phyloP scores from a whole-genome alignment of 139 green algal genomes.

The Asterochloris erici region DNA sequence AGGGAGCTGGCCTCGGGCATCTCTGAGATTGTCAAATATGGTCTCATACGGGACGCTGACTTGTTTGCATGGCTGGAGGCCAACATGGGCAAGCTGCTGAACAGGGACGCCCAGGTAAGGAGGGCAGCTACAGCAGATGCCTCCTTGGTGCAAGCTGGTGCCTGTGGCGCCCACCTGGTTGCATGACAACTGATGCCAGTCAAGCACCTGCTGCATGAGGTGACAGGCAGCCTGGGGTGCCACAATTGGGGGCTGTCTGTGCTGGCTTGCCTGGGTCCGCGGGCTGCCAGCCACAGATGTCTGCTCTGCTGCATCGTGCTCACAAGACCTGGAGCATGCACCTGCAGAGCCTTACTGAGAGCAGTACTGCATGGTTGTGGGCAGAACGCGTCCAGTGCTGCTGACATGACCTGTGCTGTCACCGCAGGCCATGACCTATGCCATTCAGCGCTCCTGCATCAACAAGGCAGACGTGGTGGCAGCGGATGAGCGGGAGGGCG shows the following conservation, averaged over 20 bases:
- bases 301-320: too few relatives aligned
- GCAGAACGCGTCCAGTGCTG: too few relatives aligned
- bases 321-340: too few relatives aligned
- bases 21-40: conserved; percentile 99
- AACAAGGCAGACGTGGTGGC: conserved; percentile 96
- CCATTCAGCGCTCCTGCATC: conserved; percentile 91
- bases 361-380: neutral
- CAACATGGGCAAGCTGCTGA: conserved; percentile 87
- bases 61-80: conserved; percentile 95
- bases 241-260: too few relatives aligned
- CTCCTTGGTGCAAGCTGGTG: too few relatives aligned
- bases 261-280: too few relatives aligned
- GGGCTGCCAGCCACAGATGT: too few relatives aligned
- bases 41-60: conserved; percentile 88
- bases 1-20: conserved; percentile 89
- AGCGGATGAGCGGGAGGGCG: conserved; percentile 91
- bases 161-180: too few relatives aligned
- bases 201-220: too few relatives aligned
- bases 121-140: neutral
- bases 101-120: conserved; percentile 59
- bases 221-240: too few relatives aligned
- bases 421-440: conserved; percentile 78
- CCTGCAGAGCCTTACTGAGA: neutral
- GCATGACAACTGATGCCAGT: too few relatives aligned
- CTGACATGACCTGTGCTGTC: too few relatives aligned